phyloP scores from a whole-genome alignment of 2,329 filamentous ascomycete genomes.

The Neofusicoccum kwambonambiense region DNA sequence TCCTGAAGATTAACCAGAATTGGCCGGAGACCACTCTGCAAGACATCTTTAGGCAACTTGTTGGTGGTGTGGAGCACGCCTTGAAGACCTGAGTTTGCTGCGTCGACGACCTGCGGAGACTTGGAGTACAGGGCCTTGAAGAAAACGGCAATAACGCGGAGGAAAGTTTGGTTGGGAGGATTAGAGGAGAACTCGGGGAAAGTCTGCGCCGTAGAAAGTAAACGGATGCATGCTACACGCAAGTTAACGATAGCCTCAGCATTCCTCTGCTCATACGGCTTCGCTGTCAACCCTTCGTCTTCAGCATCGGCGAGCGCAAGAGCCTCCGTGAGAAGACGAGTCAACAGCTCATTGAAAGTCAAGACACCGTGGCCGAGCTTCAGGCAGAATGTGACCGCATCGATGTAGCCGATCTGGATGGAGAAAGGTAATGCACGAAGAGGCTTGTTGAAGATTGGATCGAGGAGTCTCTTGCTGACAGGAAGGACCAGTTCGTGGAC shows the following conservation, averaged over 20 bases:
- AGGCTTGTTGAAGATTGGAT: conserved; percentile 93
- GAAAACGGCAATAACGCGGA: conserved; percentile 82
- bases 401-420: conserved; percentile 96
- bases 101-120: conserved; percentile 86
- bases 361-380: conserved; percentile 85
- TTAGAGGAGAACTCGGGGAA: conserved; percentile 87
- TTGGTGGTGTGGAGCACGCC: conserved; percentile 84
- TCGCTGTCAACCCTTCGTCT: conserved; percentile 83
- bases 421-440: conserved; percentile 88
- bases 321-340: conserved; percentile 87
- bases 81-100: conserved; percentile 86
- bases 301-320: conserved; percentile 91
- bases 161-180: conserved; percentile 62
- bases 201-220: conserved; percentile 88
- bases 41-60: conserved; percentile 89
- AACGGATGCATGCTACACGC: conserved; percentile 87
- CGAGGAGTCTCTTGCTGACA: conserved; percentile 84
- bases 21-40: conserved; percentile 89
- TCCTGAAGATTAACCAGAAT: conserved; percentile 97
- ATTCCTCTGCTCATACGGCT: conserved; percentile 91
- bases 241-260: conserved; percentile 90
- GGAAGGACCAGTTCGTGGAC: conserved; percentile 87
- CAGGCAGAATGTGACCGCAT: conserved; percentile 94
- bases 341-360: conserved; percentile 86
- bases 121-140: conserved; percentile 97